Evolutionary conservation across 441 rosid species (phyloP), one percentile per base, ranked within the genome.

Genomic region (Arabidopsis lyrata): DNA sequence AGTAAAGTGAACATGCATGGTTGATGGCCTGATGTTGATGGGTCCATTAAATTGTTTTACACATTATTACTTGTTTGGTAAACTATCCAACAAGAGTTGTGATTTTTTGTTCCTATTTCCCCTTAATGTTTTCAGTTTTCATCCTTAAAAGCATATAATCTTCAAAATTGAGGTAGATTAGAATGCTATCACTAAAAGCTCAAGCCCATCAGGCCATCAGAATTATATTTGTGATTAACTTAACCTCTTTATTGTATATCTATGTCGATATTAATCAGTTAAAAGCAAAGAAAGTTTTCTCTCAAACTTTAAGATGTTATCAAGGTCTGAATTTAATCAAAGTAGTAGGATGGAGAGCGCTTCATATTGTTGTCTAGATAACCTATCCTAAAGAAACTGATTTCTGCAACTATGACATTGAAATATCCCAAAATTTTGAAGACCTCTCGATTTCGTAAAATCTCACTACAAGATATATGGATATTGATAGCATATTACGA

Each of bases 21-120:
- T 27, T 61, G 74, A 45, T 38, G 61, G 34, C 75, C 61, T 48
- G 47, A 70, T 58, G 58, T 62, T 62, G 34, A 62, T 64, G 71
- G 71, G 77, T 64, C 72, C 77, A 74, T 48, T 48, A 36, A 36
- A 66, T 29, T 58, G 36, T 32, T 48, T 65, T 4, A 55, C 8
- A 29, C 49, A 55, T 63, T 6, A 73, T 73, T 5, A 53, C 56
- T 27, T 27, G 60, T 57, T 65, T 44, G 72, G 66, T 74, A 65
- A 57, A 36, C 59, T 16, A 27, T 36, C 66, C 42, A 74, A 48
- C 66, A 63, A 64, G 32, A 63, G 29, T 45, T 44, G 39, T 20
- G 11, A 45, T 41, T 5, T 42, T 41, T 12, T 13, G 32, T 8
- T 32, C 68, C 52, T 29, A 50, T 35, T 35, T 59, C 13, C 45